Base-by-base conservation (phyloP, 2,329 filamentous ascomycete species). In the Esteya vermicola region DNA sequence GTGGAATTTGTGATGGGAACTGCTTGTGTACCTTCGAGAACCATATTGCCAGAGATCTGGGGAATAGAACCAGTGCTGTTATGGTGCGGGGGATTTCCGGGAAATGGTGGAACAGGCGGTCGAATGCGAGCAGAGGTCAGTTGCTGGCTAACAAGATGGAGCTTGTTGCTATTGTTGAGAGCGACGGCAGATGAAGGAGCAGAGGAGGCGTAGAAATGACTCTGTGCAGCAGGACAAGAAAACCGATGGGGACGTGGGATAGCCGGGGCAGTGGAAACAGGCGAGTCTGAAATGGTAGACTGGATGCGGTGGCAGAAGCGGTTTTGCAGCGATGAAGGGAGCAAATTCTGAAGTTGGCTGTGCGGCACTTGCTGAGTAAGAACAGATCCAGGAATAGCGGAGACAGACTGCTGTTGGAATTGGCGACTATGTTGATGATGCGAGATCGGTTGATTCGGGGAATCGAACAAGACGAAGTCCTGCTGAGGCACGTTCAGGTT, bases 381-480 rank as follows among this genome's bases (percentile, higher is more conserved):
- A n/a, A n/a, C n/a, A n/a, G n/a, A n/a, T n/a, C n/a, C n/a, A n/a
- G n/a, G n/a, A n/a, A n/a, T n/a, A n/a, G n/a, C 47, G 49, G 51
- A 45, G 39, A 50, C 52, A 53, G 57, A 54, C 54, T 63, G 60
- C 45, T 58, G 58, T 47, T 53, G 55, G 49, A 60, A n/a, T n/a
- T n/a, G 47, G 39, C 57, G 58, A 42, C 56, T 67, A 66, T 51
- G 62, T 64, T 52, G 60, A 57, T 51, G 61, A 18, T 42, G 44
- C 16, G 42, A 36, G 14, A n/a, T n/a, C n/a, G 20, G 42, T 48
- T 44, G 52, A 52, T 63, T 57, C 45, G 64, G 67, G 46, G 66
- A 64, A 58, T 72, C 69, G 77, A 78, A 84, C 69, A 86, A 75
- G 64, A 83, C 78, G 60, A 86, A 86, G 77, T 86, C 81, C 68